Base-by-base conservation (phyloP, 257 asterid species). In the Capsicum rhomboideum region DNA sequence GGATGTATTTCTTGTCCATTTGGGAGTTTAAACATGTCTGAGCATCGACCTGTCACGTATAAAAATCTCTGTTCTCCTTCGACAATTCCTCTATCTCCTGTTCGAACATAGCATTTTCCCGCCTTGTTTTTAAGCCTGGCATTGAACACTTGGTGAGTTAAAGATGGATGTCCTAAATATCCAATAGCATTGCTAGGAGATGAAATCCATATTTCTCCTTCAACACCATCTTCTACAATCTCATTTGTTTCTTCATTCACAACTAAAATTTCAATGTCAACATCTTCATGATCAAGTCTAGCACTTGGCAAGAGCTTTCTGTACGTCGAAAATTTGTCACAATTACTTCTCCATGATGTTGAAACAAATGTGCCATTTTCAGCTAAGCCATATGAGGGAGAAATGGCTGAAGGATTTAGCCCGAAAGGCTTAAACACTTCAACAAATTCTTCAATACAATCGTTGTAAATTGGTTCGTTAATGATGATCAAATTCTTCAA, bases 181-280 rank as follows among this genome's bases (percentile, higher is more conserved):
- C 97, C 97, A 1, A 64, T 16, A 42, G 97, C 98, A 44, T 89
- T 93, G 89, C 98, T 93, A 1, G 97, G 93, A 49, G 97, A 93
- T 8, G 96, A 92, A 79, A 95, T 82, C 98, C 98, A 95, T 68
- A 95, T 93, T 88, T 93, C 98, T 46, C 98, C 98, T 89, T 93
- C 98, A 11, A 21, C n/a, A 6, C 97, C 98, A 74, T 93, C 98
- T 4, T 85, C 83, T 4, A 64, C 92, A 14, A 84, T 87, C 78
- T 92, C 93, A 2, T 89, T 68, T 49, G 92, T 92, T 46, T 91
- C 95, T 87, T 91, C 92, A 21, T 91, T 85, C 52, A 93, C 97
- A 13, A 95, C 91, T 18, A 92, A 40, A 37, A 95, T 92, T 14
- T 88, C 91, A 8, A 92, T 86, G 14, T 94, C 98, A 1, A 89